Evolutionary conservation across 2,329 filamentous ascomycete species (phyloP), one percentile per base, ranked within the genome.

Genomic region (Pseudogymnoascus sp.): DNA sequence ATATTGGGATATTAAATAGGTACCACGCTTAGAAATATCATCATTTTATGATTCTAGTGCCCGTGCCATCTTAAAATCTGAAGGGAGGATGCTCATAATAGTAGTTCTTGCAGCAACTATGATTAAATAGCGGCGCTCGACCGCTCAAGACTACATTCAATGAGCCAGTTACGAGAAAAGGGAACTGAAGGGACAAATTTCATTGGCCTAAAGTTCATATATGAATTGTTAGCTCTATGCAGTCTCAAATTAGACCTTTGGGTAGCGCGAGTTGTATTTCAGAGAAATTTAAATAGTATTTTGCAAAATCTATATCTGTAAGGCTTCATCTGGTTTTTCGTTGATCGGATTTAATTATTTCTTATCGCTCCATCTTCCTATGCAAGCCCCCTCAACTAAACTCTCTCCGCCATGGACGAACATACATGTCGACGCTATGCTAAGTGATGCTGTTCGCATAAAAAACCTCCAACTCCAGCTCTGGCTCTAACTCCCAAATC

Each of bases 1-100:
- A 33, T 61, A 38, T 7, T 61, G 59, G 59, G 59, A 33, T 21
- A 56, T 56, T 33, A 62, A 65, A 64, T 44, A 63, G 67, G 5
- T 11, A 19, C 6, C 16, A 10, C 26, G 26, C 29, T 8, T 56
- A 56, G 26, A 56, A 33, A 33, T 19, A 33, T 56, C 13, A 33
- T 33, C 8, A 13, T 31, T 29, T 16, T n/a, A 26, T 16, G 4
- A 11, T 29, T 29, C 14, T 1, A 29, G 24, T 29, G 14, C 44
- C 24, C 1, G 4, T 29, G 14, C 10, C 7, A 4, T 7, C 24
- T 3, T 5, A 11, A 29, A 42, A 4, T 19, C 8, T 11, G 10
- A 19, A 8, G 38, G 11, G 38, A 2, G 38, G 38, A 8, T 19
- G 38, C 14, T 14, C 37, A 16, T 4, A 19, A 8, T 21, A 42